Conservation (phyloP, 495 filamentous ascomycete genomes). For the Rusavskia elegans region DNA sequence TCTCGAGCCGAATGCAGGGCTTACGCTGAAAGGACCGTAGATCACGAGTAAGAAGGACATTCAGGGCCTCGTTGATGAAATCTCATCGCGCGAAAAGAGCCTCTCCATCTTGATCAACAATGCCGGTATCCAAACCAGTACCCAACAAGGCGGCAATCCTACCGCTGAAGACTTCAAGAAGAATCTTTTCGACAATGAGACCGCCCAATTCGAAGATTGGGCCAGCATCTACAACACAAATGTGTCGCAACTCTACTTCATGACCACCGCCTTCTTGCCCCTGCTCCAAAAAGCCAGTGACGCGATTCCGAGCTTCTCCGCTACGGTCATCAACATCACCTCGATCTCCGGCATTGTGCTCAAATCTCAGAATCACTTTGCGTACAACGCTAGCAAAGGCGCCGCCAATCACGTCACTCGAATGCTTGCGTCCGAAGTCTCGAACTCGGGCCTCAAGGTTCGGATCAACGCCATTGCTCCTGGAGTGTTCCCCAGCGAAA, state of each 20-base stretch:
- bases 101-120: constrained; percentile 42
- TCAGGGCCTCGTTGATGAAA: constrained; percentile 24
- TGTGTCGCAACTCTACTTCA: constrained; percentile 31
- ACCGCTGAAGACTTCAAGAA: constrained; percentile 32
- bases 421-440: constrained; percentile 35
- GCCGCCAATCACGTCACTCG: constrained; percentile 37
- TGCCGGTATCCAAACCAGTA: constrained; percentile 28
- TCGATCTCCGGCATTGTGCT: constrained; percentile 36
- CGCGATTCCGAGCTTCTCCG: constrained; percentile 31
- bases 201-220: constrained; percentile 27
- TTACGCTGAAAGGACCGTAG: too few species aligned
- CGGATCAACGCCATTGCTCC: constrained; percentile 40
- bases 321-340: constrained; percentile 43
- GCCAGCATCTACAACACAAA: constrained; percentile 31
- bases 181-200: constrained; percentile 38
- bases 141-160: constrained; percentile 20
- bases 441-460: constrained; percentile 25
- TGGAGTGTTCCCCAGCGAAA: constrained; percentile 18
- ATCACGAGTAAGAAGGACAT: constrained; percentile 32
- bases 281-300: constrained; percentile 28
- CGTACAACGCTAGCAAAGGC: constrained; percentile 36
- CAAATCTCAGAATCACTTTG: constrained; percentile 34
- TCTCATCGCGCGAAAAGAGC: constrained; percentile 26
- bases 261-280: constrained; percentile 26
- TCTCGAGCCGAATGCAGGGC: too few species aligned